Base-by-base conservation (phyloP, 2,329 filamentous ascomycete species). In the Plenodomus tracheiphilus region DNA sequence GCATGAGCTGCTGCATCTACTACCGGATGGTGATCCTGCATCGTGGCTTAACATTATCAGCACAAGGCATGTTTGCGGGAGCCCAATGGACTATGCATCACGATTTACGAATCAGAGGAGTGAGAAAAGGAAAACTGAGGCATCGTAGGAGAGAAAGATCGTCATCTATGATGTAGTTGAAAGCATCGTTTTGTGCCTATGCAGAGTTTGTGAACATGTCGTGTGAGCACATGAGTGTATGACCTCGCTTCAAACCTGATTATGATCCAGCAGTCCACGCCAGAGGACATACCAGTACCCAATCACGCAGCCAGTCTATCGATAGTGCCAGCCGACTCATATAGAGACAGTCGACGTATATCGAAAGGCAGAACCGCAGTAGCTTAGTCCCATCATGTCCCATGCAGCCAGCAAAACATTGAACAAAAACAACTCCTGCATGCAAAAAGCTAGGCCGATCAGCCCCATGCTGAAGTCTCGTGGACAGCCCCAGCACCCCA, bases 381-480 rank as follows among this genome's bases (percentile, higher is more conserved):
- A 32, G 28, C 28, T 15, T 15, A 15, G 28, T 32, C 28, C 28
- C 28, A 32, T 32, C 28, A 15, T 32, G 28, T 15, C 13, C 28
- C 11, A 54, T 55, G 53, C 57, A 61, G 51, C 56, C 56, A 54
- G 51, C 51, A 49, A 54, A 62, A 66, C 53, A 49, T 60, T 48
- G 51, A 46, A 53, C 49, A 59, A 65, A 59, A 48, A 64, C 58
- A 67, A 70, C 68, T 68, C 66, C 68, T 59, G 62, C 67, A 71
- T 71, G 68, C 68, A 70, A 61, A n/a, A 61, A 55, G 56, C 49
- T 55, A 53, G 61, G 59, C 53, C 61, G 67, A 62, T 51, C 51
- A 56, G 64, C 49, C 56, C 55, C 50, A 62, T 60, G 59, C 60
- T 58, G 59, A 50, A 53, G 49, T 51, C 53, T 53, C 56, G 43